Base-by-base conservation (phyloP, 1,284 basidiomycete genomes). In the Tilletiopsis washingtonensis region DNA sequence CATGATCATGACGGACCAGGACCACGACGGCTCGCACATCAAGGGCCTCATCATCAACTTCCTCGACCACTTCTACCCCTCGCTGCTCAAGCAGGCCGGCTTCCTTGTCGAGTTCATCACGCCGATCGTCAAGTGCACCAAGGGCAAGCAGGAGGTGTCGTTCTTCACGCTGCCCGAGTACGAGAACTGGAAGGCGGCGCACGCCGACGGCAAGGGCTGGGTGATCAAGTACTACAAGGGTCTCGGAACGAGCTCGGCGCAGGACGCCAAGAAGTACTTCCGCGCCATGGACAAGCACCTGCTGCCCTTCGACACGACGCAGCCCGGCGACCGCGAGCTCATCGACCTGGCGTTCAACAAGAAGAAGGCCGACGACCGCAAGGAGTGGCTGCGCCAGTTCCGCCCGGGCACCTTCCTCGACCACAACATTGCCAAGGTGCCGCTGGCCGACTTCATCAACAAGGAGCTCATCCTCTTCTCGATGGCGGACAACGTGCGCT, bases 1-100 rank as follows among this genome's bases (percentile, higher is more conserved):
- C 54, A 99, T 99, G 94, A 91, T 99, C 70, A 99, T 99, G 94
- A 91, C 94, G 12, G 94, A 99, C 84, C 91, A 97, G 63, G 94
- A 99, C 82, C 91, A 98, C 77, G 94, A 99, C 76, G 94, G 94
- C 47, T 98, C 93, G 34, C 94, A 99, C 76, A 99, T 99, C 78
- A 99, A 99, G 76, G 94, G 94, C 36, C 81, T 98, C 7, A 81
- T 99, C 51, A 94, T 99, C 78, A 99, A 99, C 75, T 98, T 91
- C 75, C 78, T 99, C 52, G 94, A 98, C 71, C 85, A 93, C 74
- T 97, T 93, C 75, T 98, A 87, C 74, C 94, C 94, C 0, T 96
- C 93, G 1, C 78, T 99, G 27, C 80, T 99, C 53, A 89, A 86
- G 73, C 77, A 97, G 5, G 87, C 89, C 1, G 83, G 86, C 59